Conservation (phyloP, 1,139 yeast genomes). For the Yamadazyma pseudoaaseri region DNA sequence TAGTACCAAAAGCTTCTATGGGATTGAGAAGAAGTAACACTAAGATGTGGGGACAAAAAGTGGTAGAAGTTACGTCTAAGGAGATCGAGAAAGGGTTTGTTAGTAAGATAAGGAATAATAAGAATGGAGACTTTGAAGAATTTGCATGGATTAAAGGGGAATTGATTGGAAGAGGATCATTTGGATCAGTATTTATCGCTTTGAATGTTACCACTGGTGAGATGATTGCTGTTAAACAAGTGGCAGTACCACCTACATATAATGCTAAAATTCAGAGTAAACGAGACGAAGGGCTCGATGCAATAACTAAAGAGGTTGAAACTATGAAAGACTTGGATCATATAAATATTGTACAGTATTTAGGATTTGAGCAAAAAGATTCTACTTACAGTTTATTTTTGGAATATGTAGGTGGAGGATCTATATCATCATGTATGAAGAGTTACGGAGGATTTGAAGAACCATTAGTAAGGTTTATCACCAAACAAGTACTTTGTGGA, state of each 20-base stretch:
- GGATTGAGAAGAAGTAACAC: constrained; percentile 75
- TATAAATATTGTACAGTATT: constrained; percentile 88
- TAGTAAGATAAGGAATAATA: constrained; percentile 58
- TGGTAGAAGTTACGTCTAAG: constrained; percentile 83
- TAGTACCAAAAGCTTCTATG: constrained; percentile 11
- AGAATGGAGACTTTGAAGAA: constrained; percentile 68
- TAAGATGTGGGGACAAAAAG: constrained; percentile 96
- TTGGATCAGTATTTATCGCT: constrained; percentile 93
- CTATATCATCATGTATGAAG: constrained; percentile 83
- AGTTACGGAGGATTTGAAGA: constrained; percentile 87
- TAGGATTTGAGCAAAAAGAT: constrained; percentile 83
- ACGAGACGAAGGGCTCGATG: constrained; percentile 64
- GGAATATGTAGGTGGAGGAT: constrained; percentile 98
- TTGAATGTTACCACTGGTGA: constrained; percentile 96
- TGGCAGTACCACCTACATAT: constrained; percentile 43
- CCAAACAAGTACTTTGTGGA: constrained; percentile 80
- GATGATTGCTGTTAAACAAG: constrained; percentile 98
- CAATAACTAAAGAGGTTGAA: constrained; percentile 87
- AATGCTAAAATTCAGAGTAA: constrained; percentile 13
- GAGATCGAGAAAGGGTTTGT: constrained; percentile 59
- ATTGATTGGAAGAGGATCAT: constrained; percentile 92
- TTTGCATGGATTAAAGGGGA: constrained; percentile 99
- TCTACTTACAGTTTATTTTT: constrained; percentile 80
- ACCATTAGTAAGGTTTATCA: constrained; percentile 65
- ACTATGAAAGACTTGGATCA: constrained; percentile 95